These are phyloP conservation scores for Kuraishia hungarica DNA, from an alignment of 805 yeast genomes.

Conservation along the genomic window DNA sequence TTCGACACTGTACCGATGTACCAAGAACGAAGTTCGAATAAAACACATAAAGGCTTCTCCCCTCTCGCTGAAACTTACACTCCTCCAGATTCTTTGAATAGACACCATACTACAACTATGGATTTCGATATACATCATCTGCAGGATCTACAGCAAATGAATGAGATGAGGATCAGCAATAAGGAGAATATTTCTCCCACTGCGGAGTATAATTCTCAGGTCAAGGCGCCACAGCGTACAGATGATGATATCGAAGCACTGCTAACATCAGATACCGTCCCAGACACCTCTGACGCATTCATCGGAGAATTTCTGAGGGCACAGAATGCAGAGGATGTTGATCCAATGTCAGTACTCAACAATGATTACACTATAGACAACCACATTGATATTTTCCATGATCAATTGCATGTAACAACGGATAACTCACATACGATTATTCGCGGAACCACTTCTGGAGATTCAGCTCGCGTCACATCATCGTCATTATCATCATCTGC, in stretches of 20 bases:
- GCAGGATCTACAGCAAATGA: neutral
- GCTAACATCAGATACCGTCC: neutral
- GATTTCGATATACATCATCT: neutral
- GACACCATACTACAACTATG: neutral
- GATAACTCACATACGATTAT: no score
- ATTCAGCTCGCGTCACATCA: neutral
- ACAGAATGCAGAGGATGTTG: neutral
- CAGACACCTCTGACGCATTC: neutral
- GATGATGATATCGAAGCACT: neutral
- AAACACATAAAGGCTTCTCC: neutral
- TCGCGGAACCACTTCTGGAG: no score
- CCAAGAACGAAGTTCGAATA: neutral
- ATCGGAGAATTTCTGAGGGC: neutral
- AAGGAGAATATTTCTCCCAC: neutral
- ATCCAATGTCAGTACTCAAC: neutral
- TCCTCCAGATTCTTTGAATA: neutral
- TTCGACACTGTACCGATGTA: neutral
- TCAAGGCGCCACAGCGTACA: neutral
- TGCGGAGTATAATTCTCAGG: neutral
- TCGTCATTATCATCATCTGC: neutral
- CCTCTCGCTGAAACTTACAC: neutral
- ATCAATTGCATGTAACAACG: neutral
- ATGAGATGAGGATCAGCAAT: neutral
- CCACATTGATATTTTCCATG: neutral
- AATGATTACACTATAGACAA: neutral